Percentiles rank a stretch among this genome's conserved stretches.
Evolutionary conservation across 208 protist species (phyloP).

Genomic region (Porcisia deanei): DNA sequence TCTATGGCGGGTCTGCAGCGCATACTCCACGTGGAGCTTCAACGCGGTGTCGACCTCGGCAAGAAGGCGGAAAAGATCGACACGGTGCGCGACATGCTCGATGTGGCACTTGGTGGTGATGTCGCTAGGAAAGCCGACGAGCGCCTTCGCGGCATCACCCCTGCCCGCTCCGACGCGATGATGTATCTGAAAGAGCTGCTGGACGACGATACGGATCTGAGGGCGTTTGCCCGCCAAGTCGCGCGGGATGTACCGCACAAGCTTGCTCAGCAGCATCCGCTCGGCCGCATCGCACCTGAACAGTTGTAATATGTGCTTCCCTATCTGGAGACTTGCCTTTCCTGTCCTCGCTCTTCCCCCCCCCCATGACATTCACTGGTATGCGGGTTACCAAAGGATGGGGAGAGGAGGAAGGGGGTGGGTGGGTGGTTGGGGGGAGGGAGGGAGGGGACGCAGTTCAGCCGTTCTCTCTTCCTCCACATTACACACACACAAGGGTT

Average conservation of each 20-base stretch:
- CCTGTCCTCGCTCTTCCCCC: background rate
- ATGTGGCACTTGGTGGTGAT: conserved; percentile 80
- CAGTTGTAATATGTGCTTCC: conserved; percentile 44
- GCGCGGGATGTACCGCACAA: conserved; percentile 66
- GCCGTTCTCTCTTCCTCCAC: background rate
- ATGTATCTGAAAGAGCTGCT: conserved; percentile 87
- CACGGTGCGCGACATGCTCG: conserved; percentile 79
- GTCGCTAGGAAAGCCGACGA: conserved; percentile 73
- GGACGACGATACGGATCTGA: conserved; percentile 87
- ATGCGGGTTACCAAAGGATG: background rate
- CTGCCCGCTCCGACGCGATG: conserved; percentile 54
- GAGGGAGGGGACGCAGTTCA: background rate
- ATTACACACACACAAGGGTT: background rate
- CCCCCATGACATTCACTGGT: background rate
- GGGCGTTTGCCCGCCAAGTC: conserved; percentile 60
- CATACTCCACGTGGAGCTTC: conserved; percentile 77
- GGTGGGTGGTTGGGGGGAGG: background rate
- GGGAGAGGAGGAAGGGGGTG: background rate
- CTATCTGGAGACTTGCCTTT: background rate
- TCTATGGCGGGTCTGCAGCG: conserved; percentile 82
- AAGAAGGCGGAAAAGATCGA: conserved; percentile 84
- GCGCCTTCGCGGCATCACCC: conserved; percentile 70
- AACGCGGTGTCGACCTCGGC: conserved; percentile 83
- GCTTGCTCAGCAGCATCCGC: conserved; percentile 67
- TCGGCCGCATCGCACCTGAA: conserved; percentile 53